phyloP scores from a whole-genome alignment of 805 yeast genomes.

The Candida verbasci region DNA sequence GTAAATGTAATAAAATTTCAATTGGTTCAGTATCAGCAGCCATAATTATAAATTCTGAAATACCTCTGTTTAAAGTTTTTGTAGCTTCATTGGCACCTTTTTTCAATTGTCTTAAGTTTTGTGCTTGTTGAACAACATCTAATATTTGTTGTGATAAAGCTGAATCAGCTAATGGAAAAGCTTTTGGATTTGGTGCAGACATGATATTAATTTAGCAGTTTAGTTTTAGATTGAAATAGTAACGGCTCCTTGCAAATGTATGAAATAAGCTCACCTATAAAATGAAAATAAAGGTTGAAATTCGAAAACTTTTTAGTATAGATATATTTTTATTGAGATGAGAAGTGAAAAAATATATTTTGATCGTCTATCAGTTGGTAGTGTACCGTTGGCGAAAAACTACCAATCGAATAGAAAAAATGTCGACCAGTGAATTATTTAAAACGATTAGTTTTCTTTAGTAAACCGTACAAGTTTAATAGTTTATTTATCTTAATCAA shows the following conservation, averaged over 20 bases:
- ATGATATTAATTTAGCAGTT: conserved; percentile 31
- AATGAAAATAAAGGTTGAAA: background rate
- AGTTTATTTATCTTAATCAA: no score
- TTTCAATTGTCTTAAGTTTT: conserved; percentile 96
- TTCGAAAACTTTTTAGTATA: no score
- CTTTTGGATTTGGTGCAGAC: conserved; percentile 95
- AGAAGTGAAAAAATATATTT: conserved; percentile 2
- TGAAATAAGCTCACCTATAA: conserved; percentile 28
- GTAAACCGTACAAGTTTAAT: no score
- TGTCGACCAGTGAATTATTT: conserved; percentile 5
- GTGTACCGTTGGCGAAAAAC: background rate
- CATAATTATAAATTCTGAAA: conserved; percentile 98
- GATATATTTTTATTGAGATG: background rate
- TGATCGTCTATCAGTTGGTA: background rate
- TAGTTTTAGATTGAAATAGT: background rate
- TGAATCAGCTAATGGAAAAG: conserved; percentile 98
- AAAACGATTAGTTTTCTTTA: no score
- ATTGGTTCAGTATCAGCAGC: conserved; percentile 99
- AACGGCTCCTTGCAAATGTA: conserved; percentile 49
- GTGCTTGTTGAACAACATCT: conserved; percentile 97
- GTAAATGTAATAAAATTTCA: conserved; percentile 95
- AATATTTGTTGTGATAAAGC: conserved; percentile 93
- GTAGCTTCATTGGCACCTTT: conserved; percentile 99
- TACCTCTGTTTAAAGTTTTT: conserved; percentile 98
- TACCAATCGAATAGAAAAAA: background rate